Evolutionary conservation across 2,329 filamentous ascomycete species (phyloP).

Genomic region (Alternaria longipes): DNA sequence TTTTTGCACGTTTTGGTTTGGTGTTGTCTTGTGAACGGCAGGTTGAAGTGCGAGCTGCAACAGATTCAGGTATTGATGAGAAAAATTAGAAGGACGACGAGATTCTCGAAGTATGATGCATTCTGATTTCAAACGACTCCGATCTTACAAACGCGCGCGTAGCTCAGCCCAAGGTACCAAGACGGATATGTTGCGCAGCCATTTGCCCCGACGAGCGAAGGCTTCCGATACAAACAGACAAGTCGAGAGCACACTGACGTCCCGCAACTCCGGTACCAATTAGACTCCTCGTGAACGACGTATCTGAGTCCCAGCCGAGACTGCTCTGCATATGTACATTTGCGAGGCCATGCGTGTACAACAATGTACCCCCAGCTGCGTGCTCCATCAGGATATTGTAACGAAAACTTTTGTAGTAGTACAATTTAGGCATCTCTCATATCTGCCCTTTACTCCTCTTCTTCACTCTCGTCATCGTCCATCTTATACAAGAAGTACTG

Average conservation of each 20-base stretch:
- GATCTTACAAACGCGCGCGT: neutral
- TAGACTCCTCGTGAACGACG: neutral
- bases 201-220: neutral
- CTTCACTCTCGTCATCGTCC: slow-evolving; percentile 53
- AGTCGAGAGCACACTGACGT: neutral
- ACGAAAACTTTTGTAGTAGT: neutral
- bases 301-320: neutral
- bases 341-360: neutral
- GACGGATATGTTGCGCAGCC: neutral
- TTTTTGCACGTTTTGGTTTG: neutral
- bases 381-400: neutral
- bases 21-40: neutral
- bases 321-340: neutral
- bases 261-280: neutral
- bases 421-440: neutral
- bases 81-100: neutral
- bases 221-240: neutral
- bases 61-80: neutral
- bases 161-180: neutral
- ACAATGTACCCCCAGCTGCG: neutral
- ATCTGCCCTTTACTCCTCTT: slow-evolving; percentile 32
- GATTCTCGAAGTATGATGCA: neutral
- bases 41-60: neutral
- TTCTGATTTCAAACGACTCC: neutral
- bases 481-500: slow-evolving; percentile 88